These are phyloP conservation scores for Collybia nuda DNA, from an alignment of 768 basidiomycete genomes.

Conservation along the genomic window DNA sequence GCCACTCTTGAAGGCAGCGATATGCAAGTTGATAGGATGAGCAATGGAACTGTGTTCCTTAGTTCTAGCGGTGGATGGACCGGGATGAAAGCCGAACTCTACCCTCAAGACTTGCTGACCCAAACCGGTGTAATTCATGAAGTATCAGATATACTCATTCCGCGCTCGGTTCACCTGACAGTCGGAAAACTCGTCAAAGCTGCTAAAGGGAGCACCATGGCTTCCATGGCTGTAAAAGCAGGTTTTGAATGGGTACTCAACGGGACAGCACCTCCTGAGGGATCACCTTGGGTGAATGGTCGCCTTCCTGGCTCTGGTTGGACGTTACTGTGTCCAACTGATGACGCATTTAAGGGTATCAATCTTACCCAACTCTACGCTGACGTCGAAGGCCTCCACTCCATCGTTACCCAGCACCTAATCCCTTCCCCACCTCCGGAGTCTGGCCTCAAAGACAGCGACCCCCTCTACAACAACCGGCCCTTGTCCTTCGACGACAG, in stretches of 20 bases:
- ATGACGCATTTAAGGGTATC: constrained; percentile 85
- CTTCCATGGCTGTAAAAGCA: constrained; percentile 76
- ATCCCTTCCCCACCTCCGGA: constrained; percentile 44
- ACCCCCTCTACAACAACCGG: constrained; percentile 59
- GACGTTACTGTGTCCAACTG: constrained; percentile 89
- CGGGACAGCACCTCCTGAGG: constrained; percentile 76
- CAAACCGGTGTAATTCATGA: constrained; percentile 91
- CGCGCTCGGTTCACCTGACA: constrained; percentile 82
- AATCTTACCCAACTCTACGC: constrained; percentile 77
- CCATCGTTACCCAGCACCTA: constrained; percentile 75
- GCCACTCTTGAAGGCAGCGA: constrained; percentile 85
- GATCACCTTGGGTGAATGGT: constrained; percentile 59
- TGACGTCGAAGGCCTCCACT: constrained; percentile 50
- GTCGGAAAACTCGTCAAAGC: constrained; percentile 90
- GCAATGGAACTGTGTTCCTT: constrained; percentile 51
- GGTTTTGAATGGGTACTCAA: constrained; percentile 92
- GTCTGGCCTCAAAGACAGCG: constrained; percentile 23
- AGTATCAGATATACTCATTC: constrained; percentile 81
- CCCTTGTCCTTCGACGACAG: constrained; percentile 74
- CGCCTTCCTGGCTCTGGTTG: constrained; percentile 59
- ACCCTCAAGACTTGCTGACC: constrained; percentile 71
- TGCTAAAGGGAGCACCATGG: constrained; percentile 88
- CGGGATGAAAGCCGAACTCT: constrained; percentile 60
- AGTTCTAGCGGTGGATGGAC: constrained; percentile 79
- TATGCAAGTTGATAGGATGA: constrained; percentile 61